Conservation (phyloP, 371 early-diverging fungal genomes). For the Quaeritorhiza haematococci region DNA sequence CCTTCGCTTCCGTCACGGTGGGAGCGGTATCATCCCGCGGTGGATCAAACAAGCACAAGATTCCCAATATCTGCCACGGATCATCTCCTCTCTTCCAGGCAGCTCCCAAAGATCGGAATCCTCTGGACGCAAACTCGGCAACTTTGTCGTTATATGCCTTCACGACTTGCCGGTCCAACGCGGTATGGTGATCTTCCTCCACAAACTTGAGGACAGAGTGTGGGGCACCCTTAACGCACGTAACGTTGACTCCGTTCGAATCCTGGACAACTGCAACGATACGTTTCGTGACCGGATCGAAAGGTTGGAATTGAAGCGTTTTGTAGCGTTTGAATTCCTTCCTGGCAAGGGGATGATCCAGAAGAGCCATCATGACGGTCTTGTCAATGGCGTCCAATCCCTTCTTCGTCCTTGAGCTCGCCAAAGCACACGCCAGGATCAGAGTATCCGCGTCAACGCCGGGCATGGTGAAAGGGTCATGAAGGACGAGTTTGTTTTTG, state of each 20-base stretch:
- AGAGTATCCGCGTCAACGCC: constrained; percentile 2
- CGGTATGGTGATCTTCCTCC: constrained; percentile 5
- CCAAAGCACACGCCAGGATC: constrained; percentile 8
- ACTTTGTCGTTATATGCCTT: constrained; percentile 5
- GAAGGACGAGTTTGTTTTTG: background rate
- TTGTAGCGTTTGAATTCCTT: constrained; percentile 5
- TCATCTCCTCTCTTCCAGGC: constrained; percentile 16
- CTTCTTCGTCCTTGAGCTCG: constrained; percentile 10
- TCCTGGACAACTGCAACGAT: constrained; percentile 13
- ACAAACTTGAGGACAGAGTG: constrained; percentile 11
- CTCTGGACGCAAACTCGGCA: constrained; percentile 12
- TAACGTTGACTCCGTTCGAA: constrained; percentile 8
- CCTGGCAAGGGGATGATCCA: constrained; percentile 5
- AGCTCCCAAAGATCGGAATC: constrained; percentile 17
- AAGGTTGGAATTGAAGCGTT: constrained; percentile 14
- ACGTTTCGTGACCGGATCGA: constrained; percentile 20
- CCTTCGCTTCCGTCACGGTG: background rate
- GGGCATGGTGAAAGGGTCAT: constrained; percentile 13
- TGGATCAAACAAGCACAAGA: constrained; percentile 2
- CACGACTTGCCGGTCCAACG: background rate
- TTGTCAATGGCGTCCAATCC: constrained; percentile 18
- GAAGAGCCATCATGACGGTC: constrained; percentile 7
- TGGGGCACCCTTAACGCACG: constrained; percentile 16
- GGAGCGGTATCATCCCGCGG: constrained; percentile 3
- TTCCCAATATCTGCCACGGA: constrained; percentile 8